Conservation (phyloP, 768 basidiomycete species). For the Termitomyces sp. region DNA sequence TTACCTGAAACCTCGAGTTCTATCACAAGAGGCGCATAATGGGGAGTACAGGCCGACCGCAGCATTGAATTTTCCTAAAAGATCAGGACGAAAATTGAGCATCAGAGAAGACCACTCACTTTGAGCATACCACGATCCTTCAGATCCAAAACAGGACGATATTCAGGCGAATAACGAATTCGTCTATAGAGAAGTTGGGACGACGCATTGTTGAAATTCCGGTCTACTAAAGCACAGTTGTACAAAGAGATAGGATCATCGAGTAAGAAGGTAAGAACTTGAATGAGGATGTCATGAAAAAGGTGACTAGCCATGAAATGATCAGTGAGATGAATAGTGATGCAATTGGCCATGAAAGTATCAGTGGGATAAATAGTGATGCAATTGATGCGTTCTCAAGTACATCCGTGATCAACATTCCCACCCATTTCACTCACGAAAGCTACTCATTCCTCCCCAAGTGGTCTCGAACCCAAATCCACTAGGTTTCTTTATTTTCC, state of each 20-base stretch:
- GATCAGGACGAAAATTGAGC: background rate
- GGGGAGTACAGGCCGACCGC: constrained; percentile 31
- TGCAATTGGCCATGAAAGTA: constrained; percentile 6
- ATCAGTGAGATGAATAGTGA: background rate
- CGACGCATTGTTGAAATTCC: constrained; percentile 37
- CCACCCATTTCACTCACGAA: background rate
- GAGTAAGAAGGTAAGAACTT: constrained; percentile 24
- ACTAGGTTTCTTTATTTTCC: no score
- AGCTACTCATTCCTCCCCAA: no score
- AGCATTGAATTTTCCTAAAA: constrained; percentile 30
- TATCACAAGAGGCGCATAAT: constrained; percentile 34
- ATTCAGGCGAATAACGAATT: constrained; percentile 36
- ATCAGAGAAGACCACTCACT: constrained; percentile 19
- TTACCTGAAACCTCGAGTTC: constrained; percentile 42
- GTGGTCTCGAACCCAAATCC: no score
- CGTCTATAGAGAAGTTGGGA: constrained; percentile 39
- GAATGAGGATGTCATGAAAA: constrained; percentile 29
- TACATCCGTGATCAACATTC: background rate
- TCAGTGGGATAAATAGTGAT: background rate
- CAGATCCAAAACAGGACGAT: constrained; percentile 26
- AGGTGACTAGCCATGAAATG: constrained; percentile 11
- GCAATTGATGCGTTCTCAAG: no score
- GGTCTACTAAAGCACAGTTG: constrained; percentile 38
- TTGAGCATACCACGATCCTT: constrained; percentile 26
- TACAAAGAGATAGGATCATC: constrained; percentile 31